Conservation (phyloP, 331 rosid species). For the Malus hybrid region DNA sequence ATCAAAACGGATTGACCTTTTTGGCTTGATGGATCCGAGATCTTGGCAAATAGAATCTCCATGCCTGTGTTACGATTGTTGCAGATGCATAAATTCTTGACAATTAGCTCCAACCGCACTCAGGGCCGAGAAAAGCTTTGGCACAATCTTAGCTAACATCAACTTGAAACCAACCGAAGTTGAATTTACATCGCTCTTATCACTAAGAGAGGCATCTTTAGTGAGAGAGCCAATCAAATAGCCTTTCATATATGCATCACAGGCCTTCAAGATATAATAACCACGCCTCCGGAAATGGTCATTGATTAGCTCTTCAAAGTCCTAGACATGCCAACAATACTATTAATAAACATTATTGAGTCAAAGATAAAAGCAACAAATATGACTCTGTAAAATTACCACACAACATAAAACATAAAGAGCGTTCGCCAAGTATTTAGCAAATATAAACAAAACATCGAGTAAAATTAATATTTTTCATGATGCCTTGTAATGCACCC, state of each 20-base stretch:
- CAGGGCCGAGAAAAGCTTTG: slow-evolving; percentile 67
- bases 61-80: slow-evolving; percentile 38
- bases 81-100: slow-evolving; percentile 73
- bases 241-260: slow-evolving; percentile 92
- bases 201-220: slow-evolving; percentile 56
- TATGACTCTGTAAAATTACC: not conserved
- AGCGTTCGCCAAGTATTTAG: not conserved
- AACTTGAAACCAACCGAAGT: slow-evolving; percentile 92
- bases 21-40: slow-evolving; percentile 22
- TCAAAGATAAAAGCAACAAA: not conserved
- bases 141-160: slow-evolving; percentile 81
- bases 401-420: not conserved
- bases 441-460: not conserved
- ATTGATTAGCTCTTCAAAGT: slow-evolving; percentile 65
- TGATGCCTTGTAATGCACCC: not conserved
- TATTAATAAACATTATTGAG: not conserved
- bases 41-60: slow-evolving; percentile 11
- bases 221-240: slow-evolving; percentile 71
- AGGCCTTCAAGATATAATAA: slow-evolving; percentile 85
- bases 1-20: slow-evolving; percentile 19
- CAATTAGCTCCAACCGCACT: slow-evolving; percentile 73
- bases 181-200: slow-evolving; percentile 52
- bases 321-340: slow-evolving; percentile 38
- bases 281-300: slow-evolving; percentile 90
- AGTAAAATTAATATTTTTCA: not conserved